phyloP scores from a whole-genome alignment of 805 yeast genomes.

The Kluyveromyces starmeri region DNA sequence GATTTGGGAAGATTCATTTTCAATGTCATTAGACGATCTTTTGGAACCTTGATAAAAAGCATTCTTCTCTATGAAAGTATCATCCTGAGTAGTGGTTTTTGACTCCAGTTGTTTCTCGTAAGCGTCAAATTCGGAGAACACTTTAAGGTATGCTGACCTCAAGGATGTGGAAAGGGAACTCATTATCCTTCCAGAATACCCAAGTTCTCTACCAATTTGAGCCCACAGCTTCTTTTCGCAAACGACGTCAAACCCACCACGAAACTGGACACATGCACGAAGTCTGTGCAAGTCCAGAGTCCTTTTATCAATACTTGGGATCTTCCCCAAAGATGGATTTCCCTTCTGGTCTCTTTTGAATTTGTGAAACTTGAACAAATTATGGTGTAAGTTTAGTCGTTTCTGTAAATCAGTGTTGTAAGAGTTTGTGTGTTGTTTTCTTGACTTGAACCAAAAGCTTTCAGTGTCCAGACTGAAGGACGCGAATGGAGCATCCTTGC shows the following conservation, averaged over 20 bases:
- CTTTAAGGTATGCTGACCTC: slow-evolving; percentile 47
- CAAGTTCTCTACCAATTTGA: slow-evolving; percentile 72
- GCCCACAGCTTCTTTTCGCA: slow-evolving; percentile 68
- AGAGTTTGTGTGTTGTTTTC: slow-evolving; percentile 24
- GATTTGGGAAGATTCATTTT: neutral
- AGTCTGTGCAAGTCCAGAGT: slow-evolving; percentile 56
- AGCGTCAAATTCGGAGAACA: slow-evolving; percentile 29
- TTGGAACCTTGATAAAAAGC: neutral
- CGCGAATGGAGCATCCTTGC: slow-evolving; percentile 1
- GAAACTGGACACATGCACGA: slow-evolving; percentile 44
- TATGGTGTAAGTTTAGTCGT: slow-evolving; percentile 40
- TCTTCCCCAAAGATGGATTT: slow-evolving; percentile 27
- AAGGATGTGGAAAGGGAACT: slow-evolving; percentile 62
- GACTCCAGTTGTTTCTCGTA: slow-evolving; percentile 6
- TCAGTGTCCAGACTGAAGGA: slow-evolving; percentile 14
- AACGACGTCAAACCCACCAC: slow-evolving; percentile 65
- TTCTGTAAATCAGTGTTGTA: slow-evolving; percentile 32
- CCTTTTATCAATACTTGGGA: slow-evolving; percentile 61
- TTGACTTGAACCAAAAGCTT: slow-evolving; percentile 20
- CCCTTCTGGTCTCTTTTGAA: slow-evolving; percentile 17
- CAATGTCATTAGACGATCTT: neutral
- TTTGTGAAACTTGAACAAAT: slow-evolving; percentile 36
- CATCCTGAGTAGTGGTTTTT: slow-evolving; percentile 1
- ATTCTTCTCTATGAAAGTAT: neutral
- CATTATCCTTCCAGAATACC: slow-evolving; percentile 64